Evolutionary conservation across 2,329 filamentous ascomycete genomes (phyloP), one percentile per base, ranked within the genome.

Genomic region (Thielaviopsis ethacetica): DNA sequence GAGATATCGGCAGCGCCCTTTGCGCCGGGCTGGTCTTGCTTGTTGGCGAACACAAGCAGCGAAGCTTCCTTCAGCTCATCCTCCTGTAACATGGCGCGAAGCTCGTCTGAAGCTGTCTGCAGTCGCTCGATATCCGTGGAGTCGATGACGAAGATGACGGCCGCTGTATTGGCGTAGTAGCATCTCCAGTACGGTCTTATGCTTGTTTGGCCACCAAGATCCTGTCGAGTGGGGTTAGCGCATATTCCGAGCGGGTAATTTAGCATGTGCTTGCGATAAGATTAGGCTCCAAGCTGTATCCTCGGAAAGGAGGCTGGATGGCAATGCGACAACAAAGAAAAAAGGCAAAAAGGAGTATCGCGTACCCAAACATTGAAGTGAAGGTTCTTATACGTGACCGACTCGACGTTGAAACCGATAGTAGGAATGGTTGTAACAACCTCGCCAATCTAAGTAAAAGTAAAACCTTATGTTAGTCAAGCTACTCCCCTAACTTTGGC

Each of bases 331-430:
- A 26, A 19, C n/a, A 51, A 60, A 57, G 56, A 51, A 52, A 51
- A 30, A 21, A 19, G 17, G 30, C 27, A 34, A 10, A 21, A 41
- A 30, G 24, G 19, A 12, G 44, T 38, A 38, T 49, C 24, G 49
- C 83, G 59, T 84, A 89, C 86, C 93, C 93, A 98, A 68, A 98
- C 93, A 69, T 97, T 97, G 72, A 98, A 95, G 72, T 96, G 95
- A 63, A 98, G 80, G 71, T 96, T 97, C 72, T 91, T 91, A 78
- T 98, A 98, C 66, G 90, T 93, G 64, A 98, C 93, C 22, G 90
- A 95, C 74, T 98, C 93, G 67, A 98, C 93, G 71, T 98, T 98
- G 79, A 98, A 98, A 62, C 93, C 93, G 71, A 98, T 97, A 58
- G 93, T 98, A 21, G 93, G 93, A 78, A 97, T 97, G 67, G 93